Percentiles rank a stretch among this genome's conserved stretches.
Evolutionary conservation across 805 yeast species (phyloP).

Genomic region (Lipomyces mesembrius): DNA sequence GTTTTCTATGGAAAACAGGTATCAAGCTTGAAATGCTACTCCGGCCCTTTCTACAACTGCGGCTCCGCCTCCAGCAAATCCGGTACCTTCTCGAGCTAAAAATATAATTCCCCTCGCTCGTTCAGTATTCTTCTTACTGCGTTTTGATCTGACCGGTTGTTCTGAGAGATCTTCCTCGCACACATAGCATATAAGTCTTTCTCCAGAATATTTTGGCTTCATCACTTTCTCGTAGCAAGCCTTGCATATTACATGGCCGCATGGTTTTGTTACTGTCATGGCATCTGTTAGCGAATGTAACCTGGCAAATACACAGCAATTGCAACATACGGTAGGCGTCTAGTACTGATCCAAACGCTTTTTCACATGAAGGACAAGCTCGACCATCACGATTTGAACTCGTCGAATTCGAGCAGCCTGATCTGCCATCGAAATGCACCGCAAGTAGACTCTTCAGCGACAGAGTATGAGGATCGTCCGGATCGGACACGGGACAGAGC

Average conservation of each 20-base stretch:
- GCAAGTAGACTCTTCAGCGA: slow-evolving; percentile 25
- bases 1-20: background rate
- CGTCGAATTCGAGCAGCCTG: slow-evolving; percentile 1
- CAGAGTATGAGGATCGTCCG: slow-evolving; percentile 19
- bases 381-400: slow-evolving; percentile 11
- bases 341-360: slow-evolving; percentile 23
- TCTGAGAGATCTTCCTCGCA: slow-evolving; percentile 30
- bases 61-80: slow-evolving; percentile 36
- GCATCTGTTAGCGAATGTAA: background rate
- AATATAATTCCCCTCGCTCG: slow-evolving; percentile 22
- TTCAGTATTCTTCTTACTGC: slow-evolving; percentile 5
- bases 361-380: slow-evolving; percentile 37
- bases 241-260: slow-evolving; percentile 37
- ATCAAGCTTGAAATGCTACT: slow-evolving; percentile 37
- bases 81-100: slow-evolving; percentile 36
- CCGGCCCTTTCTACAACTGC: slow-evolving; percentile 34
- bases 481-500: slow-evolving; percentile 34
- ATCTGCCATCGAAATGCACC: slow-evolving; percentile 21
- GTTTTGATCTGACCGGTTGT: slow-evolving; percentile 7
- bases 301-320: background rate
- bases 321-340: slow-evolving; percentile 33
- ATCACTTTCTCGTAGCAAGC: slow-evolving; percentile 32
- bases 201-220: slow-evolving; percentile 30
- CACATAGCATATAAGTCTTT: slow-evolving; percentile 29
- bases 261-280: slow-evolving; percentile 28